Percentiles rank a stretch among this genome's conserved stretches.
Conservation (phyloP, 148 eudicot genomes). For the Suaeda aralocaspica region DNA sequence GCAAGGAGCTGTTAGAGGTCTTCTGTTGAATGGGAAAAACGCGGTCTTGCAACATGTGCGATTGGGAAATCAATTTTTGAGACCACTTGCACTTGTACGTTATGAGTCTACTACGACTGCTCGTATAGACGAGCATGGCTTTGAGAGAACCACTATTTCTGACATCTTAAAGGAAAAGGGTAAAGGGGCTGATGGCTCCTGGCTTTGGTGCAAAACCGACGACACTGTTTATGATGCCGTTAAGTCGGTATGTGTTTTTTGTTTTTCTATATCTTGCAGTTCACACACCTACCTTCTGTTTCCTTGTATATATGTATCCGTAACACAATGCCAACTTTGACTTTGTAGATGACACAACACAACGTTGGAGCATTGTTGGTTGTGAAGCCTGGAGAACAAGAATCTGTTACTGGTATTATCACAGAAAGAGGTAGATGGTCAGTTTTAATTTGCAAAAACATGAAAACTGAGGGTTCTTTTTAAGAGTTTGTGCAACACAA, state of each 20-base stretch:
- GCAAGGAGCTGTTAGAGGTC: constrained; percentile 67
- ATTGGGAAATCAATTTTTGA: constrained; percentile 50
- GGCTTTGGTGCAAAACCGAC: constrained; percentile 97
- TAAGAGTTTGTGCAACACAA: neutral
- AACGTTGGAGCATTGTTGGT: constrained; percentile 98
- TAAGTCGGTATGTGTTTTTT: constrained; percentile 60
- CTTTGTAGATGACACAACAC: constrained; percentile 91
- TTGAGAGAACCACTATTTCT: constrained; percentile 89
- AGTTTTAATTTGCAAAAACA: neutral
- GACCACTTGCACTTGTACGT: constrained; percentile 55
- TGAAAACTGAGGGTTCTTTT: neutral
- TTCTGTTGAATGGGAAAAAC: constrained; percentile 60
- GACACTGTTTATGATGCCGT: constrained; percentile 96
- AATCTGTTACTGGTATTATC: constrained; percentile 87
- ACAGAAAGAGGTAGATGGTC: constrained; percentile 83
- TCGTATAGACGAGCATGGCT: constrained; percentile 85
- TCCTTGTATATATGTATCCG: neutral
- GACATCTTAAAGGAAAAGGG: constrained; percentile 83
- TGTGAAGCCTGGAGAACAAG: constrained; percentile 82
- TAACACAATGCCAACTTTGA: neutral
- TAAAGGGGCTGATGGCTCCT: constrained; percentile 90
- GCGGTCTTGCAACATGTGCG: constrained; percentile 74
- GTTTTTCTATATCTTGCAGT: too few relatives aligned
- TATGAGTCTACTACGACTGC: constrained; percentile 62
- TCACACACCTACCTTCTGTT: neutral